Base-by-base conservation (phyloP, 2,329 filamentous ascomycete species). In the Pochonia chlamydosporia region DNA sequence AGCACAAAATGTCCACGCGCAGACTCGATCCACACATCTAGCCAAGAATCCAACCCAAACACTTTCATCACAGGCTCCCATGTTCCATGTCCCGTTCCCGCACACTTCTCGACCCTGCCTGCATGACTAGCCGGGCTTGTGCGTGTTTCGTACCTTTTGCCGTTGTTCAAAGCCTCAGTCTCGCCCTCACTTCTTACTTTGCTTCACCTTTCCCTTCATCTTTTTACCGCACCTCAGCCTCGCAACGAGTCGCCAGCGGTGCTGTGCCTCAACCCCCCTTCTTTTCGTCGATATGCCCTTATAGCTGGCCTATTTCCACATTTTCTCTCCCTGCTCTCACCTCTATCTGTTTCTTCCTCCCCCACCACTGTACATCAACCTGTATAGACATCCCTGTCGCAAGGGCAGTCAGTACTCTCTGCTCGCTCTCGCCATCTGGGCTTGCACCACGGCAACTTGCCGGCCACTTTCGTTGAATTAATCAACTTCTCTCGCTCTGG, bases 301-400 rank as follows among this genome's bases (percentile, higher is more conserved):
- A 59, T 62, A 63, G 59, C 57, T 55, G 59, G 58, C 45, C 54
- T 61, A 60, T 57, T 23, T 40, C 23, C 33, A 23, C 33, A 8
- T 21, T 49, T 36, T 41, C 43, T 41, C 23, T 13, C 43, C 28
- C 25, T n/a, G 24, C 23, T 28, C 23, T 5, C 20, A 5, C 28
- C 28, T 40, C 28, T 30, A 16, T 31, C 31, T 31, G 21, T 33
- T 26, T 31, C 40, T 5, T 44, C 28, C 35, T 31, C 35, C 35
- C 40, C 37, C 24, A 33, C 26, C 46, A 39, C 31, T 37, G 43
- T 25, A 23, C 44, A 42, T 39, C 37, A 31, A 37, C n/a, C n/a
- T n/a, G n/a, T n/a, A n/a, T n/a, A n/a, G n/a, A n/a, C n/a, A n/a
- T n/a, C n/a, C n/a, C n/a, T n/a, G n/a, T n/a, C n/a, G n/a, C n/a